Evolutionary conservation across 2,329 filamentous ascomycete genomes (phyloP), one percentile per base, ranked within the genome.

Genomic region (Penicillium brasilianum): DNA sequence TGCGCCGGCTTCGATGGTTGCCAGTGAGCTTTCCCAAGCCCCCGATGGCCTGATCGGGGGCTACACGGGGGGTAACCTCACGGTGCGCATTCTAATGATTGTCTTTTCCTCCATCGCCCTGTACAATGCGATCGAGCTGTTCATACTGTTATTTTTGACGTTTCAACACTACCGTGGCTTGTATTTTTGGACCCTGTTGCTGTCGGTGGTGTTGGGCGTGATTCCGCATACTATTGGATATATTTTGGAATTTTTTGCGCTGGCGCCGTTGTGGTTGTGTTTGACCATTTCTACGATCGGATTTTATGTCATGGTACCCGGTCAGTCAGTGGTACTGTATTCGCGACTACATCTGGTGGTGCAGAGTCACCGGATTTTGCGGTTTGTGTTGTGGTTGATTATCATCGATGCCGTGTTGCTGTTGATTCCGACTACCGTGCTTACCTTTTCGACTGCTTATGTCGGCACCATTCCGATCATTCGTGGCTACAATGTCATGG

Each of bases 331-430:
- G n/a, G 86, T 89, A 0, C 77, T 89, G 1, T 89, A 85, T 76
- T 88, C 86, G 0, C 82, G 87, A 8, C 80, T 89, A 1, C 85
- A 88, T 67, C 77, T 89, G 9, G 79, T 89, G n/a, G 76, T 85
- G 0, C 81, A 81, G 48, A 84, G 82, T 48, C 75, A 74, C 4
- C 72, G 69, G 0, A 69, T 83, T 2, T 74, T 88, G 2, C 80
- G 79, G 20, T 77, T 78, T 43, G 80, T 86, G 0, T 77, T 87
- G 0, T 80, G 72, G 62, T 84, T 88, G 80, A 88, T 89, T 62
- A 80, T 87, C 50, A 68, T 82, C 68, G 80, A 87, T 66, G 80
- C 78, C 4, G 55, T 87, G 44, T 63, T 87, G 25, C 74, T 86
- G 25, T 81, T 87, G 62, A 74, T 83, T 0, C 79, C 82, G 0